Percentiles rank a stretch among this genome's conserved stretches.
phyloP scores from a whole-genome alignment of 495 filamentous ascomycete genomes.

The Penicillium lagena region DNA sequence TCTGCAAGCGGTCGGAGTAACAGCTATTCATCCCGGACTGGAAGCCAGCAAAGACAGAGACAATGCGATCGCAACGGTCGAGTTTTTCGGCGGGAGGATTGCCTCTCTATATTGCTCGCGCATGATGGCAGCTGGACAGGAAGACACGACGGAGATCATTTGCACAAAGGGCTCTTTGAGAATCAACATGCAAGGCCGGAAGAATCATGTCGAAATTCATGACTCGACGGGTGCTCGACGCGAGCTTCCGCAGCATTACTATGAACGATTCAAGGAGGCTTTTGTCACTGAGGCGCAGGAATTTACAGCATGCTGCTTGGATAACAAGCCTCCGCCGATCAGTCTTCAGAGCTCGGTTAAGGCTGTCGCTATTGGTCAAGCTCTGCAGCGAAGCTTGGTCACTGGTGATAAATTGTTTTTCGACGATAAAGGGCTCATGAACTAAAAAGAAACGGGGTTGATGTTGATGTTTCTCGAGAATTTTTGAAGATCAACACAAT shows the following conservation, averaged over 20 bases:
- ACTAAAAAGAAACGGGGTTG: no score
- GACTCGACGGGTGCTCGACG: constrained; percentile 38
- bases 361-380: constrained; percentile 52
- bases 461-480: no score
- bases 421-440: no score
- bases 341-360: constrained; percentile 36
- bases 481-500: no score
- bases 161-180: constrained; percentile 54
- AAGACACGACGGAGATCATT: constrained; percentile 58
- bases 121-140: constrained; percentile 57
- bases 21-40: constrained; percentile 51
- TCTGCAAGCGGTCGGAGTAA: constrained; percentile 44
- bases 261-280: constrained; percentile 47
- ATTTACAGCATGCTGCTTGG: constrained; percentile 48
- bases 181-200: constrained; percentile 45
- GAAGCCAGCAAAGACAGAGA: constrained; percentile 49
- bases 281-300: constrained; percentile 48
- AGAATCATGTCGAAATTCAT: constrained; percentile 44
- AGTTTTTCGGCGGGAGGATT: constrained; percentile 53
- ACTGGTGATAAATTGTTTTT: constrained; percentile 51
- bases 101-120: constrained; percentile 53
- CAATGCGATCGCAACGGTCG: constrained; percentile 55
- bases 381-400: constrained; percentile 49
- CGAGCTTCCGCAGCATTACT: constrained; percentile 48
- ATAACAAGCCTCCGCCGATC: constrained; percentile 41